A percentile compares a stretch with the other conserved stretches of the same genome.
These are phyloP conservation scores for Porodaedalea pini DNA, from an alignment of 1,284 basidiomycete genomes.

Conservation along the genomic window DNA sequence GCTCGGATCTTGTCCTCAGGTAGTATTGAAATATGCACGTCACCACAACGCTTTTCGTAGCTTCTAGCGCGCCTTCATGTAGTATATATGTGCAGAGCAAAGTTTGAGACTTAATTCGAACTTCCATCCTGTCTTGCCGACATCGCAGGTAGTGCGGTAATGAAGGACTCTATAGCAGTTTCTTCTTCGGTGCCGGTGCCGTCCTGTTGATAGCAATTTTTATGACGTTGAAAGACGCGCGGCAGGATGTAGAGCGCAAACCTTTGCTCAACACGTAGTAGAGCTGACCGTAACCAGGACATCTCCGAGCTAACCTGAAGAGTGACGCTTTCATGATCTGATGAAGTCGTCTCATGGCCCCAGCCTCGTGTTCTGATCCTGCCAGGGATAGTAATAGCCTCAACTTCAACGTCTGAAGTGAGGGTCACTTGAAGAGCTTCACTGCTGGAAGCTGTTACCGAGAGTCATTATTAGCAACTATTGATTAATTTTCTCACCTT, in stretches of 20 bases:
- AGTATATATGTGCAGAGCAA: not conserved
- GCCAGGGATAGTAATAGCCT: not conserved
- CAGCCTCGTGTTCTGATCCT: slow-evolving; percentile 3
- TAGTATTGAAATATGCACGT: not conserved
- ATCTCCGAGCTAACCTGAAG: not conserved
- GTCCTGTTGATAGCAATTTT: not conserved
- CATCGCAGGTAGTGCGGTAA: not conserved
- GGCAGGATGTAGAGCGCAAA: not conserved
- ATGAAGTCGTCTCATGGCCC: not conserved
- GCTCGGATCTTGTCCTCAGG: not conserved
- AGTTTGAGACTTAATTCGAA: not conserved
- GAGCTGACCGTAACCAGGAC: not conserved
- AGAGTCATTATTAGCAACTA: not conserved
- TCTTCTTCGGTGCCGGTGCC: not conserved
- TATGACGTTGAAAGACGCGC: slow-evolving; percentile 1
- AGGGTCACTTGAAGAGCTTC: not conserved
- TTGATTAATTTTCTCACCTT: not conserved
- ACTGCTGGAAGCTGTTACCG: not conserved
- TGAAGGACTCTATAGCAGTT: not conserved
- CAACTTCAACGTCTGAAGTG: not conserved
- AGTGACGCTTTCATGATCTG: not conserved
- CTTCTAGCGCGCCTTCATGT: not conserved
- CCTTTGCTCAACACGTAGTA: too few species aligned
- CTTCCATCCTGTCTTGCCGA: not conserved
- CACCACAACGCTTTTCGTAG: too few species aligned